Percentiles rank a stretch among this genome's conserved stretches.
Evolutionary conservation across 805 yeast genomes (phyloP).

Genomic region (Cyberlindnera xylosilytica): DNA sequence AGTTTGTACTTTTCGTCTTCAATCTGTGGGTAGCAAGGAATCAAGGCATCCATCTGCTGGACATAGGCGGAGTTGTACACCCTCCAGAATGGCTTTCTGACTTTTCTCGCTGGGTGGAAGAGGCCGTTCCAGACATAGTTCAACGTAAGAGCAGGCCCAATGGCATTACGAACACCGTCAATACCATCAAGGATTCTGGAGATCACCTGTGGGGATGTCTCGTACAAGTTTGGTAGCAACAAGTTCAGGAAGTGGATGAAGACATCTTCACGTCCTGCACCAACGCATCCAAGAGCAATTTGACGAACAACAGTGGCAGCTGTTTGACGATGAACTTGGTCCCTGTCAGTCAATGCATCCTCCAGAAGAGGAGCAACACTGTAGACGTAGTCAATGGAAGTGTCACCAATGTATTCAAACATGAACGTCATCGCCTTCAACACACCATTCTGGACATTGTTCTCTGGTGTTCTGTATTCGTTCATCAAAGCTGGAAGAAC

Average conservation of each 20-base stretch:
- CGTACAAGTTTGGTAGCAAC: constrained; percentile 84
- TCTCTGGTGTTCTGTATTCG: constrained; percentile 89
- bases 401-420: constrained; percentile 86
- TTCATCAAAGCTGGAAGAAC: constrained; percentile 94
- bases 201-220: constrained; percentile 94
- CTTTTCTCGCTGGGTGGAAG: constrained; percentile 90
- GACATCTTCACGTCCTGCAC: constrained; percentile 74
- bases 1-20: constrained; percentile 28
- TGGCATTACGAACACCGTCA: constrained; percentile 62
- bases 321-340: constrained; percentile 91
- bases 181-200: constrained; percentile 76
- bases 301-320: constrained; percentile 86
- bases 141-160: constrained; percentile 74
- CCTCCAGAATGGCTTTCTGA: constrained; percentile 82
- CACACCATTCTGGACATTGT: constrained; percentile 93
- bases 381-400: constrained; percentile 77
- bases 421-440: constrained; percentile 85
- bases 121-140: constrained; percentile 85
- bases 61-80: constrained; percentile 75
- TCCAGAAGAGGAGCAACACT: constrained; percentile 76
- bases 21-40: constrained; percentile 77
- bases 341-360: constrained; percentile 88
- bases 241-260: constrained; percentile 81
- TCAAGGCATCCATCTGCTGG: constrained; percentile 68
- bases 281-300: constrained; percentile 74